These are phyloP conservation scores for Linaria vulgaris DNA, from an alignment of 257 asterid genomes.

Conservation along the genomic window DNA sequence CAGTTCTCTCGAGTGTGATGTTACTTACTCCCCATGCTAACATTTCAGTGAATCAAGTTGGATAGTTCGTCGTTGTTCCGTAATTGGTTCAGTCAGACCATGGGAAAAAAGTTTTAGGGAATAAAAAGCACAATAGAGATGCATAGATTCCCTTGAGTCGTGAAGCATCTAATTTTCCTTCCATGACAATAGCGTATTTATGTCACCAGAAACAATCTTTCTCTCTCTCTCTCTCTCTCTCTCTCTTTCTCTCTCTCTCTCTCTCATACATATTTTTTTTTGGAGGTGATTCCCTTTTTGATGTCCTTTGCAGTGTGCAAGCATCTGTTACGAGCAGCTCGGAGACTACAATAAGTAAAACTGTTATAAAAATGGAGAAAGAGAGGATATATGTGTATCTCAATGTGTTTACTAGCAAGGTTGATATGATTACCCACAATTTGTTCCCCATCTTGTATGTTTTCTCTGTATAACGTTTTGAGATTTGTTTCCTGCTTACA, in stretches of 20 bases:
- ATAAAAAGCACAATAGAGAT: not conserved
- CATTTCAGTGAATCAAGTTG: too few relatives aligned
- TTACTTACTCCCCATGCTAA: too few relatives aligned
- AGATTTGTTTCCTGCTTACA: constrained; percentile 11
- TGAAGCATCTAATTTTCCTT: too few relatives aligned
- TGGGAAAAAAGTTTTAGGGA: too few relatives aligned
- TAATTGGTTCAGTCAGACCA: too few relatives aligned
- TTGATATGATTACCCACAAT: constrained; percentile 25
- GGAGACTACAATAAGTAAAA: constrained; percentile 69
- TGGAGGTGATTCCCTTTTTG: constrained; percentile 16
- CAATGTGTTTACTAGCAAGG: constrained; percentile 72
- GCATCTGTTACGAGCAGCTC: constrained; percentile 94
- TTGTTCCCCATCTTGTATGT: not conserved
- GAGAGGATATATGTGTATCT: constrained; percentile 72
- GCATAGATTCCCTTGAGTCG: too few relatives aligned
- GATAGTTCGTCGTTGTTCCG: too few relatives aligned
- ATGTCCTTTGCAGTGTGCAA: constrained; percentile 68
- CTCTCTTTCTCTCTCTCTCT: too few relatives aligned
- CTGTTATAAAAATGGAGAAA: constrained; percentile 82
- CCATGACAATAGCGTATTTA: constrained; percentile 15
- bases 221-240: too few relatives aligned
- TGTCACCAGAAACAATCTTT: constrained; percentile 7
- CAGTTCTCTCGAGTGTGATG: too few relatives aligned
- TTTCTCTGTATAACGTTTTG: constrained; percentile 12
- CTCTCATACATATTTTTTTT: constrained; percentile 17